Evolutionary conservation across 2,329 filamentous ascomycete genomes (phyloP).

Genomic region (Mycosphaerella sp.): DNA sequence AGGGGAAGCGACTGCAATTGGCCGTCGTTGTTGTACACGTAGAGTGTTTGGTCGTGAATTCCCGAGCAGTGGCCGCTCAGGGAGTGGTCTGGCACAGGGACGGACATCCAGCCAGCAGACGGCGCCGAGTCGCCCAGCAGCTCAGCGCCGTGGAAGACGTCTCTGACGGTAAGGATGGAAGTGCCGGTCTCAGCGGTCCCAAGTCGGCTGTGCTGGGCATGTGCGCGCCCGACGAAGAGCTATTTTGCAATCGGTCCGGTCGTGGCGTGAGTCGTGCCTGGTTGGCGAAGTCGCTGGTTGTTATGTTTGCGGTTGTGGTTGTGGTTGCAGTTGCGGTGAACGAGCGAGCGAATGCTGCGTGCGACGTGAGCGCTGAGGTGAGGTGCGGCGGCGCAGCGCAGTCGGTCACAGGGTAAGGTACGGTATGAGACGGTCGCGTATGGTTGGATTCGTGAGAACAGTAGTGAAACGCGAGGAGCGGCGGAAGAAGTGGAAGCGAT

Average conservation of each 20-base stretch:
- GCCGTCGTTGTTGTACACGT: constrained; percentile 65
- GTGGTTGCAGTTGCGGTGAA: too few relatives aligned
- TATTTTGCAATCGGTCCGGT: neutral
- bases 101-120: constrained; percentile 51
- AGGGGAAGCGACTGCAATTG: constrained; percentile 68
- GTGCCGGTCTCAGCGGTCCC: constrained; percentile 6
- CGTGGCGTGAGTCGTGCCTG: neutral
- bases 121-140: constrained; percentile 17
- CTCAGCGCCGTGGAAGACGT: constrained; percentile 16
- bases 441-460: neutral
- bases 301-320: neutral
- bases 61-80: constrained; percentile 75
- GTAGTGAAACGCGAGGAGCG: constrained; percentile 3
- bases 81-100: constrained; percentile 62
- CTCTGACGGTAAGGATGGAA: neutral
- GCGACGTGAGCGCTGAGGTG: neutral
- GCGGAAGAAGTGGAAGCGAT: neutral
- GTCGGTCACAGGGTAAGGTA: neutral
- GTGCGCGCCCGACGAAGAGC: constrained; percentile 8
- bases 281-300: neutral
- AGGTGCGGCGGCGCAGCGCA: neutral
- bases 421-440: neutral
- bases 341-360: neutral
- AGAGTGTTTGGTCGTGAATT: constrained; percentile 74
- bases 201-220: constrained; percentile 14